Base-by-base conservation (phyloP, 139 green algal genomes). In the Chlorella sorokiniana region DNA sequence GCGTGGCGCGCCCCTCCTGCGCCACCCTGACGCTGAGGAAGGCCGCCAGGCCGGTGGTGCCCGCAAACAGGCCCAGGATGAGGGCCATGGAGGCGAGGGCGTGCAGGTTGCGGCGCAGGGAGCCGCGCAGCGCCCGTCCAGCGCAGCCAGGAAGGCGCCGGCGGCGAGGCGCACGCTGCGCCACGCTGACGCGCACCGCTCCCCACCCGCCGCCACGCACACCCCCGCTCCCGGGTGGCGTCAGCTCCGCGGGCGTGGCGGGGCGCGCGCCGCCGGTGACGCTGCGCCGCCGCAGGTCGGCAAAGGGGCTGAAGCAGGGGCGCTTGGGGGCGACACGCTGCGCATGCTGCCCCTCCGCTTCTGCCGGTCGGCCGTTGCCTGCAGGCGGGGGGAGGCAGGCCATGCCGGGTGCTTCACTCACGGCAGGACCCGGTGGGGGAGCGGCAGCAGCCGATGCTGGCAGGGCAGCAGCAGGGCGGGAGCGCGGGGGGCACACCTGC, bases 21-120 rank as follows among this genome's bases (percentile, higher is more conserved):
- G 69, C 75, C 38, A 92, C 88, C n/a, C 86, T 78, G 16, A 92
- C 79, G 20, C 75, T 69, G 27, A 93, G 76, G 42, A 93, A 88
- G n/a, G 81, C 84, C 23, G 78, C 76, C 44, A 90, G 68, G 27
- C 71, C 78, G 10, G 82, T 69, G 23, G 78, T 86, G 29, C 89
- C 89, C 41, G 93, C 27, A 45, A 93, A 77, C 29, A 93, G 86
- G 29, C 44, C 76, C 52, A 69, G 52, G 1, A 83, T 73, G 31
- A 83, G 80, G 38, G 83, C 69, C 45, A 81, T 59, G 31, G 81
- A 82, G 11, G 91, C 86, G 44, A 91, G 37, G 7, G 87, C 33
- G 59, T 91, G 63, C 63, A 89, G 56, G 74, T 89, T 91, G 6
- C 10, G 37, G 9, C 70, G 59, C 65, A 91, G 71, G 3, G 22